Evolutionary conservation across 1,139 yeast genomes (phyloP).

Genomic region (Kodamaea plutei): DNA sequence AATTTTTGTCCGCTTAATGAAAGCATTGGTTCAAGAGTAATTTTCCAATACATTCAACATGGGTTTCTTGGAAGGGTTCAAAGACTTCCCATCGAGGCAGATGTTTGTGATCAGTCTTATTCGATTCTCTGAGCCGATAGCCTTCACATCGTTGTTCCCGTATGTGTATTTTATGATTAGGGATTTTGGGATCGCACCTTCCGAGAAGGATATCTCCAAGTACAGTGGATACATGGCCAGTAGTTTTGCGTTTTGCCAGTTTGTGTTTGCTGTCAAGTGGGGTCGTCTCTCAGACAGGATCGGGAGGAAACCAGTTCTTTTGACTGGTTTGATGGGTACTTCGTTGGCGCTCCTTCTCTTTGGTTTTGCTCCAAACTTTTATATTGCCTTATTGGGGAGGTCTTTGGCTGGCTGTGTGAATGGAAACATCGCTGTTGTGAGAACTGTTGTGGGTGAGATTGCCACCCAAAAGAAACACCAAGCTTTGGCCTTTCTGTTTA

Average conservation of each 20-base stretch:
- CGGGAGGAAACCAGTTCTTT: constrained; percentile 32
- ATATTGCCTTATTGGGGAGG: constrained; percentile 31
- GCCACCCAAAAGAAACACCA: constrained; percentile 36
- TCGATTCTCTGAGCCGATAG: constrained; percentile 36
- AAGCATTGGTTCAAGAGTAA: background rate
- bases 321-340: constrained; percentile 32
- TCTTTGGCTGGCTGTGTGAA: constrained; percentile 32
- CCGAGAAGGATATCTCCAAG: constrained; percentile 31
- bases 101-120: constrained; percentile 29
- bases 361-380: constrained; percentile 33
- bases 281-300: constrained; percentile 29
- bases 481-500: constrained; percentile 33
- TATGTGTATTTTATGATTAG: constrained; percentile 39
- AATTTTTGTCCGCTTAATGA: too few relatives aligned
- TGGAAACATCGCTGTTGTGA: constrained; percentile 35
- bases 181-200: constrained; percentile 33
- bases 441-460: constrained; percentile 38
- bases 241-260: constrained; percentile 35
- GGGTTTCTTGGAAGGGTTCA: constrained; percentile 15
- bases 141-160: constrained; percentile 39
- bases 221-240: constrained; percentile 38
- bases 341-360: constrained; percentile 25
- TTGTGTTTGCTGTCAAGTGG: constrained; percentile 35
- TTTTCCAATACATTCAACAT: too few relatives aligned
- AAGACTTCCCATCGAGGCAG: constrained; percentile 34